A percentile compares a stretch with the other conserved stretches of the same genome.
phyloP scores from a whole-genome alignment of 169 alveolate genomes.

The Eimeria mitis region DNA sequence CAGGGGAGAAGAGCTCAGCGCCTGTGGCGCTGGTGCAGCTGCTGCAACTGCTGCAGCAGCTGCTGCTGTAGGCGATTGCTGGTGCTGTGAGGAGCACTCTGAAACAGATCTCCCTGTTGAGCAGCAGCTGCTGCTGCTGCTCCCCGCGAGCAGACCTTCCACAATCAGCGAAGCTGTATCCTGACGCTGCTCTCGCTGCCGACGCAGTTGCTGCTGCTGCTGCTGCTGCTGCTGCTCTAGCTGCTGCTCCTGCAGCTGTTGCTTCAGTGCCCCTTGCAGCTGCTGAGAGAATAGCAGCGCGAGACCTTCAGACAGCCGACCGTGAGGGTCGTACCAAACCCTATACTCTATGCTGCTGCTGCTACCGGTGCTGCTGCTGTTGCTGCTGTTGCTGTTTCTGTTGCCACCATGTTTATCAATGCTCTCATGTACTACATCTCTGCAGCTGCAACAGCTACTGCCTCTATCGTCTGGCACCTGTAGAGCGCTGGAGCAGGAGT shows the following conservation, averaged over 20 bases:
- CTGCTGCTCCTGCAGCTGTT: not conserved
- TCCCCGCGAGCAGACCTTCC: not conserved
- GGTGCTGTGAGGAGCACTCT: not conserved
- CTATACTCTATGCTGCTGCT: not conserved
- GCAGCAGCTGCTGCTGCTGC: constrained; percentile 17
- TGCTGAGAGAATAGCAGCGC: constrained; percentile 26
- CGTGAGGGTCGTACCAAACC: constrained; percentile 23
- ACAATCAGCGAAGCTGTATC: constrained; percentile 40
- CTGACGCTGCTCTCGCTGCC: not conserved
- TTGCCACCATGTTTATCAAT: not conserved
- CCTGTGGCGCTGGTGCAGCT: constrained; percentile 11
- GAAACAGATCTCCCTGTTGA: not conserved
- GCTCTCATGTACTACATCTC: not conserved
- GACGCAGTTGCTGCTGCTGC: not conserved
- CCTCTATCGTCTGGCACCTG: not conserved
- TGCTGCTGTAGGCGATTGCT: not conserved
- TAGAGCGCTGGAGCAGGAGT: not conserved
- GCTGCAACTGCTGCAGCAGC: not conserved
- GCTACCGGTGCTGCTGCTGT: not conserved
- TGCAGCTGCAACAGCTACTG: not conserved
- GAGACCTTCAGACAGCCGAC: constrained; percentile 22
- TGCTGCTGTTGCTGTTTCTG: not conserved
- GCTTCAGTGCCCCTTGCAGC: constrained; percentile 3
- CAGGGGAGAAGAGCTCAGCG: not conserved
- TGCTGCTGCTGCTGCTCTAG: not conserved